Conservation (phyloP, 148 eudicot species). For the Oxyria digyna region DNA sequence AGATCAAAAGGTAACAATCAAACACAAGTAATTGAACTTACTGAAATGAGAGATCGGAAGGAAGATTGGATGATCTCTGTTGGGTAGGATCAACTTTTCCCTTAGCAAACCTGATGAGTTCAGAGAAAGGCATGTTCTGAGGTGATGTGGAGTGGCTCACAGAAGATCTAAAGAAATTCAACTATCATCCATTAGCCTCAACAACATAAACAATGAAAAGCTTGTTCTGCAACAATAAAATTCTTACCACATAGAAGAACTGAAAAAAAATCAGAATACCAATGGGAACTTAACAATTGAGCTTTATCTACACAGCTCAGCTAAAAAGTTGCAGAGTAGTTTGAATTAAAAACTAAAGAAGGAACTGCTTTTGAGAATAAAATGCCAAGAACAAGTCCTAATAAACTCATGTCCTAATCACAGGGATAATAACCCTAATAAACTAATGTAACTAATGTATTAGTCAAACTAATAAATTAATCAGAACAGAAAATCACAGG, state of each 20-base stretch:
- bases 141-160: constrained; percentile 14
- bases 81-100: constrained; percentile 47
- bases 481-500: constrained; percentile 21
- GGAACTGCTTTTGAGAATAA: constrained; percentile 16
- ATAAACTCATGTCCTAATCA: constrained; percentile 51
- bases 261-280: not conserved
- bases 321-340: constrained; percentile 11
- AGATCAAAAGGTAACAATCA: not conserved
- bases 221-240: not conserved
- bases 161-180: constrained; percentile 12
- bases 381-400: not conserved
- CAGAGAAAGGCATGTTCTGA: constrained; percentile 74
- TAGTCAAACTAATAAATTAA: constrained; percentile 46
- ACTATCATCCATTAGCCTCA: constrained; percentile 10
- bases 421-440: constrained; percentile 28
- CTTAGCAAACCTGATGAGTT: constrained; percentile 40
- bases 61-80: constrained; percentile 25
- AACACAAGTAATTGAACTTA: constrained; percentile 25
- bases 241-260: not conserved
- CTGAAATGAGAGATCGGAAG: constrained; percentile 39
- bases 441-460: constrained; percentile 27
- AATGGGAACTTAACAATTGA: not conserved
- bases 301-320: not conserved
- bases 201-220: no score
- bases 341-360: constrained; percentile 8